These are phyloP conservation scores for Medicago lupulina DNA, from an alignment of 306 rosid genomes.

Conservation along the genomic window DNA sequence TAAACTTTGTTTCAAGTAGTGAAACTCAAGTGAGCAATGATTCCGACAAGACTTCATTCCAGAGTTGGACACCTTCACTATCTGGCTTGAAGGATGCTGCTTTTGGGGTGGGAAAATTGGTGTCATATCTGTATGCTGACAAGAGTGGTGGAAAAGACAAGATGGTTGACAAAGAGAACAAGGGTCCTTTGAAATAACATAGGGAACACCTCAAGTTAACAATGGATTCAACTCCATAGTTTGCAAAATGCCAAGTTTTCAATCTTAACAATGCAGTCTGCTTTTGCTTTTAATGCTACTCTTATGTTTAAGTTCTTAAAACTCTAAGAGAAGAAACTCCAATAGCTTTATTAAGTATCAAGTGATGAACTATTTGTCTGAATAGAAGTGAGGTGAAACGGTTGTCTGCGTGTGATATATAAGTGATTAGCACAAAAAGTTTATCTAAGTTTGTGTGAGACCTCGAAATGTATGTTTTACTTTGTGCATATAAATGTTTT, in stretches of 20 bases:
- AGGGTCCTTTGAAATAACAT: conserved; percentile 44
- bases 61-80: conserved; percentile 60
- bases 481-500: too few relatives aligned
- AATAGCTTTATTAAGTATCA: background rate
- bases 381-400: background rate
- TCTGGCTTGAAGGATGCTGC: conserved; percentile 51
- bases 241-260: background rate
- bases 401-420: background rate
- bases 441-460: too few relatives aligned
- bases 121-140: conserved; percentile 70
- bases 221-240: background rate
- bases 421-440: too few relatives aligned
- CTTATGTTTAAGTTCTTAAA: background rate
- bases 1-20: conserved; percentile 43
- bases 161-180: conserved; percentile 57
- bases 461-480: too few relatives aligned
- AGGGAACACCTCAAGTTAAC: conserved; percentile 38
- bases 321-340: background rate
- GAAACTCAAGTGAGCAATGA: conserved; percentile 51
- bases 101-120: conserved; percentile 65
- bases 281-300: background rate
- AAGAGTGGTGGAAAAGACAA: conserved; percentile 58
- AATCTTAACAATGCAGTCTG: background rate
- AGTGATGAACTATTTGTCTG: background rate
- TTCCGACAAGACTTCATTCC: conserved; percentile 42